Conservation (phyloP, 2,329 filamentous ascomycete genomes). For the Periconia macrospinosa region DNA sequence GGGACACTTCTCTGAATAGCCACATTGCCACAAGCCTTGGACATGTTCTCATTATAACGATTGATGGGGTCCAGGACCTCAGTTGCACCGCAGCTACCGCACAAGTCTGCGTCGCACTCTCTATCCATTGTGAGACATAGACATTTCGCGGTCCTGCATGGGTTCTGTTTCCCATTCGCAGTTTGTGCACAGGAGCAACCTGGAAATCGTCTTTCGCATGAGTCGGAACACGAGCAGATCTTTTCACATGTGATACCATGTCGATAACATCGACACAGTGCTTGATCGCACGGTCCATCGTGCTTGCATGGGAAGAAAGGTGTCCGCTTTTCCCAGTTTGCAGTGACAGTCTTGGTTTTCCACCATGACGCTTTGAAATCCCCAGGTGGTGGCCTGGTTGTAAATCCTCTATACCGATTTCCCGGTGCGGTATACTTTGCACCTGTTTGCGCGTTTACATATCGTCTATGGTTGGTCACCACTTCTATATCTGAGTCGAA, state of each 20-base stretch:
- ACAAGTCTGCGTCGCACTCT: slow-evolving; percentile 80
- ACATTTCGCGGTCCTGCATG: slow-evolving; percentile 53
- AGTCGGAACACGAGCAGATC: slow-evolving; percentile 66
- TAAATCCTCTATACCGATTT: not conserved
- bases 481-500: slow-evolving; percentile 23
- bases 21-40: slow-evolving; percentile 70
- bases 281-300: slow-evolving; percentile 64
- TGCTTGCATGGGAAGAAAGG: slow-evolving; percentile 69
- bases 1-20: slow-evolving; percentile 67
- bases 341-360: slow-evolving; percentile 45
- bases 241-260: slow-evolving; percentile 70
- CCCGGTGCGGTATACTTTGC: slow-evolving; percentile 5
- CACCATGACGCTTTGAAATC: slow-evolving; percentile 22
- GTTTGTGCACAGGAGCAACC: slow-evolving; percentile 45
- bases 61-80: slow-evolving; percentile 72
- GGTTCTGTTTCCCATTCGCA: slow-evolving; percentile 46
- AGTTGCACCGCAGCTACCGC: slow-evolving; percentile 68
- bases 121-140: slow-evolving; percentile 72
- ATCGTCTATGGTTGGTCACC: slow-evolving; percentile 27
- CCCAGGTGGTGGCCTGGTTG: slow-evolving; percentile 9
- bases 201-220: slow-evolving; percentile 56
- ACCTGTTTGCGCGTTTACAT: slow-evolving; percentile 17
- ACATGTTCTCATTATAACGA: slow-evolving; percentile 60
- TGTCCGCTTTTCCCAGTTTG: slow-evolving; percentile 60
- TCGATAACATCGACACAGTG: slow-evolving; percentile 63